Evolutionary conservation across 2,329 filamentous ascomycete species (phyloP).

Genomic region (Ceratocystis albifundus): DNA sequence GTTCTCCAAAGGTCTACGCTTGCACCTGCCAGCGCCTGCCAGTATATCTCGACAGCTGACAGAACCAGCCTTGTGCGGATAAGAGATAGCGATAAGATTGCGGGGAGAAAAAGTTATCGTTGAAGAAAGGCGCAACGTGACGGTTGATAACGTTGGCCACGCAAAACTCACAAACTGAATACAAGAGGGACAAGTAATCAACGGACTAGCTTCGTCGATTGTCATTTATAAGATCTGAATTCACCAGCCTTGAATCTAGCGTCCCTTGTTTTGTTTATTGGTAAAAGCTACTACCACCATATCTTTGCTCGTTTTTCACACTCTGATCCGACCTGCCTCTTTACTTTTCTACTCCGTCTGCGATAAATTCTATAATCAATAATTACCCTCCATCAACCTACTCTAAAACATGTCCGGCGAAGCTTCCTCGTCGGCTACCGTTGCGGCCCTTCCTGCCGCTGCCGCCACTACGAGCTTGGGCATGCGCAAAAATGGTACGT

Average conservation of each 20-base stretch:
- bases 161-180: neutral
- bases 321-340: too few species aligned
- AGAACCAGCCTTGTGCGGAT: neutral
- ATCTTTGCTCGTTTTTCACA: too few species aligned
- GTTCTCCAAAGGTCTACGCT: too few species aligned
- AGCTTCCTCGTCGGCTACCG: neutral
- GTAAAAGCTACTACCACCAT: too few species aligned
- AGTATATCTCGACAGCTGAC: neutral
- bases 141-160: neutral
- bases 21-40: neutral
- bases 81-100: conserved; percentile 14
- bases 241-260: too few species aligned
- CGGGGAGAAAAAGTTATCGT: conserved; percentile 10
- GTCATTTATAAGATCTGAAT: too few species aligned
- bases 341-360: too few species aligned
- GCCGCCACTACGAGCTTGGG: conserved; percentile 40
- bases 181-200: neutral
- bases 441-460: conserved; percentile 23
- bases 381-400: neutral
- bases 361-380: too few species aligned
- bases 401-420: neutral
- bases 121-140: neutral
- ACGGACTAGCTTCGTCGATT: too few species aligned
- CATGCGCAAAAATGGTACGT: conserved; percentile 73
- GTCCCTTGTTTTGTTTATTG: too few species aligned